phyloP scores from a whole-genome alignment of 192 early-diverging fungal species.

The Helicostylum pulchrum region DNA sequence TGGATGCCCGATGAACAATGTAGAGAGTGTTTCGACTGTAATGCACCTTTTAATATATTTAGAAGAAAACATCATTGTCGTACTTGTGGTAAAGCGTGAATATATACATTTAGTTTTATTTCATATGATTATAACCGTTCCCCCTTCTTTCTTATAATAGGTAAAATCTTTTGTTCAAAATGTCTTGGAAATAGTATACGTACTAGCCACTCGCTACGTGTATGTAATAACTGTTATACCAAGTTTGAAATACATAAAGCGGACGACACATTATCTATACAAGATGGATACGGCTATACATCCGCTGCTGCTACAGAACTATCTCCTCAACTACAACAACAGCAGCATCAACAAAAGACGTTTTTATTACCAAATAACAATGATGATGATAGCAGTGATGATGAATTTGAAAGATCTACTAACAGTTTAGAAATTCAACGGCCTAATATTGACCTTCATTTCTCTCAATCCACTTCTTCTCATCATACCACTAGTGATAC shows the following conservation, averaged over 20 bases:
- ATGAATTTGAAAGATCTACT: conserved; percentile 3
- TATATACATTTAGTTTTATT: not conserved
- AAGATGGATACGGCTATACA: conserved; percentile 22
- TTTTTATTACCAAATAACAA: not conserved
- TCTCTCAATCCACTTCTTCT: conserved; percentile 11
- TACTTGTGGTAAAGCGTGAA: conserved; percentile 60
- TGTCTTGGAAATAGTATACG: conserved; percentile 60
- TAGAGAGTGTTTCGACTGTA: conserved; percentile 78
- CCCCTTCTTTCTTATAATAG: conserved; percentile 16
- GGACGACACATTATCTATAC: conserved; percentile 31
- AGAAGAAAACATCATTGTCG: conserved; percentile 79
- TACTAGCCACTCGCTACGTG: conserved; percentile 59
- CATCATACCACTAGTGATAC: conserved; percentile 1
- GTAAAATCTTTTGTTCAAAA: conserved; percentile 73
- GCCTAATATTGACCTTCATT: conserved; percentile 9
- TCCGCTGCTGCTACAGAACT: conserved; percentile 4
- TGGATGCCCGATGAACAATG: conserved; percentile 85
- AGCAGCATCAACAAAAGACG: not conserved
- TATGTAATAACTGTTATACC: conserved; percentile 60
- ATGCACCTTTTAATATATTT: conserved; percentile 63
- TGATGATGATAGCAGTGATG: conserved; percentile 5
- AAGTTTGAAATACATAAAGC: conserved; percentile 51
- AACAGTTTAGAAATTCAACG: conserved; percentile 14
- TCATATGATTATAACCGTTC: not conserved
- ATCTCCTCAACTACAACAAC: not conserved